Conservation (phyloP, 208 protist species). For the Leishmania braziliensis region DNA sequence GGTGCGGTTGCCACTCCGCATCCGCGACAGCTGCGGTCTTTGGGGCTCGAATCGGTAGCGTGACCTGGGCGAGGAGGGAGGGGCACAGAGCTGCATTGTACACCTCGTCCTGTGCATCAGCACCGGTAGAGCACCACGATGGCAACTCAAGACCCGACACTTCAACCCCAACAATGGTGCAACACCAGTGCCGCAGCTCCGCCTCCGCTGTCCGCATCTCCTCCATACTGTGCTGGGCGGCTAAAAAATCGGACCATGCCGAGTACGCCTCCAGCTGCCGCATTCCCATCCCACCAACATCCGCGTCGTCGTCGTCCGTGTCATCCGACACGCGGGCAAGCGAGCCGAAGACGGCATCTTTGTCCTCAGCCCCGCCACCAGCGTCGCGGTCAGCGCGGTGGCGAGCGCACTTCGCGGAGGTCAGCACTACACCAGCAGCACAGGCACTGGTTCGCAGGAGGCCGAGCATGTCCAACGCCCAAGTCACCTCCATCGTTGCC, state of each 20-base stretch:
- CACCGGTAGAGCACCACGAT: constrained; percentile 9
- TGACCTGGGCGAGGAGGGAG: constrained; percentile 12
- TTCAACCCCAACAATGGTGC: constrained; percentile 18
- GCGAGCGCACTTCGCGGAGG: neutral
- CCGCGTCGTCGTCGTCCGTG: constrained; percentile 8
- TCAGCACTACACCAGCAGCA: constrained; percentile 1
- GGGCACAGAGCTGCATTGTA: neutral
- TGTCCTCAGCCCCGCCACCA: neutral
- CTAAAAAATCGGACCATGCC: constrained; percentile 29
- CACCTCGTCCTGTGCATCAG: neutral
- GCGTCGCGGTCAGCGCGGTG: neutral
- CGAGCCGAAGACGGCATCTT: neutral
- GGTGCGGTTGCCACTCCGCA: neutral
- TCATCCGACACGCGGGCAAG: neutral
- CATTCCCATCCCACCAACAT: neutral
- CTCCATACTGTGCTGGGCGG: neutral
- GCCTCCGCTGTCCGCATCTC: constrained; percentile 5
- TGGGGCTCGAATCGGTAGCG: neutral
- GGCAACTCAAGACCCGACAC: constrained; percentile 23
- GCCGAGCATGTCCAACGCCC: constrained; percentile 20
- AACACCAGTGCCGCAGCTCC: constrained; percentile 28
- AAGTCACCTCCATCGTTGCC: constrained; percentile 19
- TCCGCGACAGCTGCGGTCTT: neutral
- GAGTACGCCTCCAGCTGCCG: constrained; percentile 22
- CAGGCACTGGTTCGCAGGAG: constrained; percentile 9